phyloP scores from a whole-genome alignment of 352 stramenopile species.

The Halophytophthora polymorphica region DNA sequence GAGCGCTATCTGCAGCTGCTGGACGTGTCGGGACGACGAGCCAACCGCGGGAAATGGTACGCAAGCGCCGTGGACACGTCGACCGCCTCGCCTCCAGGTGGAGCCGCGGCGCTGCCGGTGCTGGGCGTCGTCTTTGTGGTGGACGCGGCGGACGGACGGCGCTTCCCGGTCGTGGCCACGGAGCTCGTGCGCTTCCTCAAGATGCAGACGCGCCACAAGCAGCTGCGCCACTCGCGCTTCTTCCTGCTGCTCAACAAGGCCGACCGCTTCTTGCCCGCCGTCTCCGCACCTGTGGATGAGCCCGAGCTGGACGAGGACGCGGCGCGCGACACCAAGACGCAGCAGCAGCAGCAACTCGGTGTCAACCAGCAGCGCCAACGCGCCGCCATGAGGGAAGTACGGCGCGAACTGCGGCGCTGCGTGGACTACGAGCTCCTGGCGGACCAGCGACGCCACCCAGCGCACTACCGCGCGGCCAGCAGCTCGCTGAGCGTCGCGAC shows the following conservation, averaged over 20 bases:
- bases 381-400: slow-evolving; percentile 24
- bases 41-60: slow-evolving; percentile 37
- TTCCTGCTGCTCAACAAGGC: slow-evolving; percentile 64
- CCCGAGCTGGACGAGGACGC: slow-evolving; percentile 13
- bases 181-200: slow-evolving; percentile 54
- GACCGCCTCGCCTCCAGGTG: slow-evolving; percentile 5
- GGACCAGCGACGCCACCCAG: slow-evolving; percentile 36
- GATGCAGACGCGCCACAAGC: slow-evolving; percentile 23
- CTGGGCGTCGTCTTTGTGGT: slow-evolving; percentile 52
- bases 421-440: slow-evolving; percentile 48
- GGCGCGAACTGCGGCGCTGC: slow-evolving; percentile 46
- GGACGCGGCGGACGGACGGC: slow-evolving; percentile 36
- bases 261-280: slow-evolving; percentile 23
- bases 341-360: slow-evolving; percentile 21
- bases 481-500: slow-evolving; percentile 1
- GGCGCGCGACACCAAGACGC: too few relatives aligned
- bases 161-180: slow-evolving; percentile 46
- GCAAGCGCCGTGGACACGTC: slow-evolving; percentile 8
- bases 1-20: slow-evolving; percentile 47
- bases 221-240: slow-evolving; percentile 33
- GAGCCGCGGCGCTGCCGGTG: slow-evolving; percentile 27
- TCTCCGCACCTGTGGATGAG: slow-evolving; percentile 8
- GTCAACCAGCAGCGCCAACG: slow-evolving; percentile 26
- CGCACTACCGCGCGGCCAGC: slow-evolving; percentile 1
- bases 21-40: slow-evolving; percentile 37